A percentile compares a stretch with the other conserved stretches of the same genome.
phyloP scores from a whole-genome alignment of 768 basidiomycete species.

The Termitomyces sp. region DNA sequence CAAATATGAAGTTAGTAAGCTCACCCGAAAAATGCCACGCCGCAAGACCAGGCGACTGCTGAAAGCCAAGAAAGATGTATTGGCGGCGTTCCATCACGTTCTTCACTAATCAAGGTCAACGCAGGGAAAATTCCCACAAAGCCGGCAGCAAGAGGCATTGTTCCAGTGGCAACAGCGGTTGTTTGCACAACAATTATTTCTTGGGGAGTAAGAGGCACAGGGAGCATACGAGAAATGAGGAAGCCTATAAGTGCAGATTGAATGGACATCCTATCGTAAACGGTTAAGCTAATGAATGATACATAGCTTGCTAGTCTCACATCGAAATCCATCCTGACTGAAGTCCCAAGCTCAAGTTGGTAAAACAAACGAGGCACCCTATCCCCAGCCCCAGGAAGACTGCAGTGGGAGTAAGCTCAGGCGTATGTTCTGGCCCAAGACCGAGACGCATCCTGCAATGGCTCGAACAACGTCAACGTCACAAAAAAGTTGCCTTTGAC shows the following conservation, averaged over 20 bases:
- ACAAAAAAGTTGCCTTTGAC: not conserved
- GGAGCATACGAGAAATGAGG: constrained; percentile 73
- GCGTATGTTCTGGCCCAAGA: constrained; percentile 23
- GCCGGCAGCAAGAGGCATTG: constrained; percentile 80
- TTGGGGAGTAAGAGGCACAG: constrained; percentile 76
- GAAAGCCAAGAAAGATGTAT: constrained; percentile 71
- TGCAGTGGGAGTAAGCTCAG: constrained; percentile 51
- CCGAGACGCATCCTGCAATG: constrained; percentile 7
- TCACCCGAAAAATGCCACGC: constrained; percentile 91
- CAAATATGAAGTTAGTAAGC: not conserved
- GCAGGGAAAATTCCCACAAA: constrained; percentile 96
- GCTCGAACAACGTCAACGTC: not conserved
- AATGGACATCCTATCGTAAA: constrained; percentile 79
- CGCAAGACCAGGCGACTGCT: constrained; percentile 83
- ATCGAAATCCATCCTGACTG: constrained; percentile 92
- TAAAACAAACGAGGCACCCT: constrained; percentile 87
- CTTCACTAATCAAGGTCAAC: constrained; percentile 69
- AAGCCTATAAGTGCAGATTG: constrained; percentile 94
- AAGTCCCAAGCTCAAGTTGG: constrained; percentile 85
- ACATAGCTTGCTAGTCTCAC: constrained; percentile 37
- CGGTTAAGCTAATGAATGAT: not conserved
- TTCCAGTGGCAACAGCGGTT: constrained; percentile 91
- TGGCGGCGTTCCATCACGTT: constrained; percentile 73
- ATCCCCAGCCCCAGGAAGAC: constrained; percentile 78
- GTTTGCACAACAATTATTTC: constrained; percentile 95